Percentiles rank a stretch among this genome's conserved stretches.
These are phyloP conservation scores for Neopestalotiopsis clavispora DNA, from an alignment of 2,329 filamentous ascomycete species.

Conservation along the genomic window DNA sequence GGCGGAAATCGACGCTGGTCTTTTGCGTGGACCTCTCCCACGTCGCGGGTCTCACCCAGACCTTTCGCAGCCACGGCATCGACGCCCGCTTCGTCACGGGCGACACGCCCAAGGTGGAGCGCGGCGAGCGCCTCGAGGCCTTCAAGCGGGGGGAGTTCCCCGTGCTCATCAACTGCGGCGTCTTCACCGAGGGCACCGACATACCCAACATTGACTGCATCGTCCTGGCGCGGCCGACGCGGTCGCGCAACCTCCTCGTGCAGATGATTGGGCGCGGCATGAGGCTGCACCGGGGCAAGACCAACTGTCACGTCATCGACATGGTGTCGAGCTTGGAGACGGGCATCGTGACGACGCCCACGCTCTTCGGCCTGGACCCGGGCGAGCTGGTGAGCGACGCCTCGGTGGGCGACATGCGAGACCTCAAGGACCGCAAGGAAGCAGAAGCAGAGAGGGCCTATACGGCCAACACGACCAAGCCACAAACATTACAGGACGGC, in stretches of 20 bases:
- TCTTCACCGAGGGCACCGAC: conserved; percentile 97
- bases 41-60: conserved; percentile 73
- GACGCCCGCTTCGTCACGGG: conserved; percentile 89
- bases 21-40: conserved; percentile 94
- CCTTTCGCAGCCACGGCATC: conserved; percentile 77
- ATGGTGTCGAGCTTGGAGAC: conserved; percentile 87
- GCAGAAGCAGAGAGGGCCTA: conserved; percentile 43
- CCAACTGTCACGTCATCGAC: conserved; percentile 93
- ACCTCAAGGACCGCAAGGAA: conserved; percentile 54
- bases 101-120: conserved; percentile 71
- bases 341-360: conserved; percentile 89
- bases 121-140: conserved; percentile 72
- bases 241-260: conserved; percentile 88
- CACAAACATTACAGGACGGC: conserved; percentile 4
- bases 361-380: conserved; percentile 90
- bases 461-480: conserved; percentile 21
- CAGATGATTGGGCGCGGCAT: conserved; percentile 98
- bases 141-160: conserved; percentile 82
- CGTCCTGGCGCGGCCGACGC: conserved; percentile 83
- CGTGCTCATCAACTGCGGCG: conserved; percentile 90
- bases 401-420: conserved; percentile 64
- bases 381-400: conserved; percentile 74
- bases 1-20: conserved; percentile 75
- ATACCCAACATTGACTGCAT: conserved; percentile 98
- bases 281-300: conserved; percentile 79